Evolutionary conservation across 2,329 filamentous ascomycete species (phyloP), one percentile per base, ranked within the genome.

Genomic region (Keithomyces neogunnii): DNA sequence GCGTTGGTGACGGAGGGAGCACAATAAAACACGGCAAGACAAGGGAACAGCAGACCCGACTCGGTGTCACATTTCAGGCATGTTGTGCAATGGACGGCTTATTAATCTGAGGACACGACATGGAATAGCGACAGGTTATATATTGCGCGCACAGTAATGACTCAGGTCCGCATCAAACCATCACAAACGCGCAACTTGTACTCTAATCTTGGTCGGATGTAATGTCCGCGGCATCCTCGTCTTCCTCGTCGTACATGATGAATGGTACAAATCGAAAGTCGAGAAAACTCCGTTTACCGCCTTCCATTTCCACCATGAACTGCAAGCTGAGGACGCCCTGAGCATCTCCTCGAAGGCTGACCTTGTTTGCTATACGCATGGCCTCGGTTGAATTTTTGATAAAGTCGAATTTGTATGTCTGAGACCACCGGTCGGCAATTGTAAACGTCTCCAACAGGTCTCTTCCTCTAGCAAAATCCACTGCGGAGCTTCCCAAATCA

Each of bases 291-390:
- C 83, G 74, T 29, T 76, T 75, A 4, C 80, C 78, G 5, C 80
- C 79, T 55, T 93, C 89, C 42, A 91, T 76, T 64, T 96, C 89
- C 13, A 99, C 85, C 86, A 99, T 93, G 62, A 97, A 96, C 64
- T 99, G 93, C 65, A 97, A 71, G 68, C 89, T 96, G 57, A 99
- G 69, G 32, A 99, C 92, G 0, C 93, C 92, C 64, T 96, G 89
- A 2, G 80, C 77, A 67, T 99, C 93, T 0, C 89, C 86, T 13
- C 93, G 78, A 55, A 99, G 78, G 64, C 90, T 96, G 52, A 97
- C 91, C 69, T 97, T 99, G 62, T 81, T 91, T 4, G 91, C 89
- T 38, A 90, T 81, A 45, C 85, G 84, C 92, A 99, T 97, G n/a
- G 93, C 92, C 57, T 92, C 85, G 45, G 83, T 83, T 0, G 92